phyloP scores from a whole-genome alignment of 192 early-diverging fungal species.

The Podila clonocystis region DNA sequence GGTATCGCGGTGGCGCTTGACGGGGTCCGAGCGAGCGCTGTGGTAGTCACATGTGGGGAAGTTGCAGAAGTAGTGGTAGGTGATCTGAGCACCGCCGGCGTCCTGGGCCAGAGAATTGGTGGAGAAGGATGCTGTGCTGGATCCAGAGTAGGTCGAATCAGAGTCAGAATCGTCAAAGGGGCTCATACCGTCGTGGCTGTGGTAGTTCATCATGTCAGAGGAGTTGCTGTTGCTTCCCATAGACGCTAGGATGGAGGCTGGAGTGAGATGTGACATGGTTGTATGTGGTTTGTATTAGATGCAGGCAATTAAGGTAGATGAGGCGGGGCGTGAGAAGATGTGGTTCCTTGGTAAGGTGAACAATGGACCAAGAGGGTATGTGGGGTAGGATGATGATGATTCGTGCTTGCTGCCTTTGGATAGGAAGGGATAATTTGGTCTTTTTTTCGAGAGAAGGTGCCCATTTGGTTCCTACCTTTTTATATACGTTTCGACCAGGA shows the following conservation, averaged over 20 bases:
- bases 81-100: not conserved
- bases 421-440: too few species aligned
- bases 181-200: slow-evolving; percentile 29
- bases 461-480: not conserved
- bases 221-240: slow-evolving; percentile 17
- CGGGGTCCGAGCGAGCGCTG: slow-evolving; percentile 43
- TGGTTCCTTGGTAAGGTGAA: not conserved
- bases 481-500: not conserved
- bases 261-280: slow-evolving; percentile 40
- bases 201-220: slow-evolving; percentile 32
- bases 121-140: slow-evolving; percentile 38
- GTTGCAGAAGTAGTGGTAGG: slow-evolving; percentile 50
- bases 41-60: slow-evolving; percentile 49
- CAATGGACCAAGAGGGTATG: not conserved
- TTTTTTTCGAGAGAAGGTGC: not conserved
- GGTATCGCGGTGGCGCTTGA: slow-evolving; percentile 47
- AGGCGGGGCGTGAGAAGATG: not conserved
- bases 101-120: not conserved
- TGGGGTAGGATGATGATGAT: too few species aligned
- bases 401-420: too few species aligned
- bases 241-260: slow-evolving; percentile 47
- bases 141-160: slow-evolving; percentile 40
- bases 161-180: slow-evolving; percentile 42
- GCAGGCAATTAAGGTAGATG: not conserved
- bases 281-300: not conserved